Evolutionary conservation across 106 monocot species (phyloP).

Genomic region (Dioscorea zingiberensis): DNA sequence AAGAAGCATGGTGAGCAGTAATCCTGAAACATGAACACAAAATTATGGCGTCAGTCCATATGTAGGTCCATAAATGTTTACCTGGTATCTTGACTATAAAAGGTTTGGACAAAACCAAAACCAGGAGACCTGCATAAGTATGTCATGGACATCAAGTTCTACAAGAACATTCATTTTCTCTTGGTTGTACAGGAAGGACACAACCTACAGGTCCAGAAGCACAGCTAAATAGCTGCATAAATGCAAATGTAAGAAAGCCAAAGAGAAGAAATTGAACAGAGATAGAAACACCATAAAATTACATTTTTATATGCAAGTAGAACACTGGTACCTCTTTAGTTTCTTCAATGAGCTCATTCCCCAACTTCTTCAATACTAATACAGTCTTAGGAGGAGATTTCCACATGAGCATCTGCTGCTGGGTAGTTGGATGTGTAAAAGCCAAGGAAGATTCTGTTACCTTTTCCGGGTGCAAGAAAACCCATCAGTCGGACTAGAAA

Average conservation of each 20-base stretch:
- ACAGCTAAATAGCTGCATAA: conserved; percentile 15
- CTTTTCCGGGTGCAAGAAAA: conserved; percentile 92
- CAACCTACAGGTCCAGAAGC: conserved; percentile 57
- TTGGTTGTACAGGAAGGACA: conserved; percentile 77
- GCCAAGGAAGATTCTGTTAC: conserved; percentile 97
- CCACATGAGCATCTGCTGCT: conserved; percentile 99
- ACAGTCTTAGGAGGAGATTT: conserved; percentile 95
- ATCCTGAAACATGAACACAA: conserved; percentile 1
- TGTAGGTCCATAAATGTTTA: conserved; percentile 20
- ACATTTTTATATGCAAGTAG: no score
- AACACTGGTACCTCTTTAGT: conserved; percentile 73
- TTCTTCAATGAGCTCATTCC: conserved; percentile 93
- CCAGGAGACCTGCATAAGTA: conserved; percentile 89
- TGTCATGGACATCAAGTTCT: conserved; percentile 97
- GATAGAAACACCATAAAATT: conserved; percentile 3
- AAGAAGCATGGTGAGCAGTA: conserved; percentile 1
- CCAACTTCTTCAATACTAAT: conserved; percentile 83
- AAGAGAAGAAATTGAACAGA: neutral
- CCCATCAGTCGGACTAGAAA: conserved; percentile 88
- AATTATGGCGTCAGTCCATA: neutral
- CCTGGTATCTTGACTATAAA: conserved; percentile 96
- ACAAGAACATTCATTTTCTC: conserved; percentile 98
- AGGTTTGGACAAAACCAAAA: conserved; percentile 98
- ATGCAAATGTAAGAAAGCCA: neutral
- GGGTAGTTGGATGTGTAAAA: conserved; percentile 99